Evolutionary conservation across 2,329 filamentous ascomycete species (phyloP).

Genomic region (Fusarium incarnatum): DNA sequence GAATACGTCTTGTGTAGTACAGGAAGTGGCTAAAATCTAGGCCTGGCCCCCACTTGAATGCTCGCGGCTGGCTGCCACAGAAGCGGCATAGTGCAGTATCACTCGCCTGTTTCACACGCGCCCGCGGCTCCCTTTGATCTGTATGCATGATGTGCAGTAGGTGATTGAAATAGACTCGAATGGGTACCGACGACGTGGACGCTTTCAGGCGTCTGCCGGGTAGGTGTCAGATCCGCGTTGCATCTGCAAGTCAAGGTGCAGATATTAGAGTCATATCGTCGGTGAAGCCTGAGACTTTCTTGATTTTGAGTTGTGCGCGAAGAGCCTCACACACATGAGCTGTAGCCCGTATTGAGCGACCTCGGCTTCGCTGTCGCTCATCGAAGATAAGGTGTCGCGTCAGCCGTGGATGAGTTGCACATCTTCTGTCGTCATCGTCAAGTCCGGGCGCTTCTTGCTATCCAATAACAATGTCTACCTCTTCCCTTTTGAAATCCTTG

Average conservation of each 20-base stretch:
- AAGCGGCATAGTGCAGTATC: slow-evolving; percentile 40
- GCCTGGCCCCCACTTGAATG: slow-evolving; percentile 25
- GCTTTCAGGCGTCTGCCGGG: slow-evolving; percentile 39
- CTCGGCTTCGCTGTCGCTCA: slow-evolving; percentile 31
- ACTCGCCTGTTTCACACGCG: slow-evolving; percentile 37
- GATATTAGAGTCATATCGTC: slow-evolving; percentile 41
- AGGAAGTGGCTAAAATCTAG: slow-evolving; percentile 36
- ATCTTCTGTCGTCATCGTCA: slow-evolving; percentile 44
- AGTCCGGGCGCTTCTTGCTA: slow-evolving; percentile 31
- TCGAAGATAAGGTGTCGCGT: slow-evolving; percentile 36
- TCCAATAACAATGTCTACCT: slow-evolving; percentile 35
- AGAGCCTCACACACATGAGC: background rate
- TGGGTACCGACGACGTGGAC: slow-evolving; percentile 47
- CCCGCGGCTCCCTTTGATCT: slow-evolving; percentile 40
- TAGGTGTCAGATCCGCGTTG: slow-evolving; percentile 43
- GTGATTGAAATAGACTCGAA: slow-evolving; percentile 42
- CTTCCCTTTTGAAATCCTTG: slow-evolving; percentile 33
- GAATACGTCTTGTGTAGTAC: slow-evolving; percentile 22
- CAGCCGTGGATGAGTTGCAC: slow-evolving; percentile 41
- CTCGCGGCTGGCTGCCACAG: slow-evolving; percentile 37
- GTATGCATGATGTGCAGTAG: slow-evolving; percentile 50
- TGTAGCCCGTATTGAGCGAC: slow-evolving; percentile 21
- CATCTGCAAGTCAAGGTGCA: slow-evolving; percentile 31
- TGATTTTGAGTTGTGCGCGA: background rate
- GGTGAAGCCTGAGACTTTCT: slow-evolving; percentile 45